Base-by-base conservation (phyloP, 306 rosid species). In the Malus asiatica region DNA sequence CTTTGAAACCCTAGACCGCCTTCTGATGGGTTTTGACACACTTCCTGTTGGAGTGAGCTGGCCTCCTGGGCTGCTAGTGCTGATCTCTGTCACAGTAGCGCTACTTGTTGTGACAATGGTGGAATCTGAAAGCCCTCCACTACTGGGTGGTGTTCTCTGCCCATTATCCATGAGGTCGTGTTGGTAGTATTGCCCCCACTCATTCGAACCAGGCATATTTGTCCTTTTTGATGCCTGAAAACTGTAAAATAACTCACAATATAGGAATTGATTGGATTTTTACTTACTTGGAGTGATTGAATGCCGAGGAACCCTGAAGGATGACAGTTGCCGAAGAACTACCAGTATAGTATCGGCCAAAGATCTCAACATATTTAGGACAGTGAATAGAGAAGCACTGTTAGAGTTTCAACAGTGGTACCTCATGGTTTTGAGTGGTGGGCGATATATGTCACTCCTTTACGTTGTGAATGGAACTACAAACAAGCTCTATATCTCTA, bases 1-100 rank as follows among this genome's bases (percentile, higher is more conserved):
- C 72, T 86, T 89, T 32, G 96, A 87, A 58, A 90, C 90, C 71
- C 93, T 79, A 15, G 92, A 90, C 69, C 94, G 82, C 40, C 89
- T 83, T n/a, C 84, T 61, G 8, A 80, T 74, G 4, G 88, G 85
- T 75, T 86, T 91, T 11, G 82, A 68, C 3, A 82, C 73, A 33
- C 53, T 80, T 23, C 83, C 83, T 55, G 76, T 83, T 42, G 90
- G 89, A 10, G 75, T 81, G 58, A 69, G 63, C n/a, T 59, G 62
- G 12, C 67, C 68, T 40, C 62, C 48, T 67, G 89, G 70, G 74
- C 82, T 66, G 38, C 70, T 1, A 23, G 48, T 23, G 60, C 66
- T 48, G 55, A 51, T 71, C 9, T 79, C 70, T 44, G 83, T 60
- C 32, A 55, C 65, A 14, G 25, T 33, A 11, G 67, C 1, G 15